phyloP scores from a whole-genome alignment of 306 rosid species.

The Casuarina cunninghamiana region DNA sequence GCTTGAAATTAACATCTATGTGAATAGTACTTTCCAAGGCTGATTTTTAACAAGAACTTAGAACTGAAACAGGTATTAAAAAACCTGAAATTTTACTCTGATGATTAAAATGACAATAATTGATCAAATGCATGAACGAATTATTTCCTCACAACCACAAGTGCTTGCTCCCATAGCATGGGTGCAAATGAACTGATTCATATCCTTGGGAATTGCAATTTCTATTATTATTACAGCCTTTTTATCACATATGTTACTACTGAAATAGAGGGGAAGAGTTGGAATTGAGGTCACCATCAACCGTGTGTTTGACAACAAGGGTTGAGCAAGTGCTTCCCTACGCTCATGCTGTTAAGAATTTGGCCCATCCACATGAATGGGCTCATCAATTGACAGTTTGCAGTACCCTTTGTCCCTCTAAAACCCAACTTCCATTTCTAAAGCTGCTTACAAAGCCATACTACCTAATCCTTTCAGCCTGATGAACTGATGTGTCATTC shows the following conservation, averaged over 20 bases:
- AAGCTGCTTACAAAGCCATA: not conserved
- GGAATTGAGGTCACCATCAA: not conserved
- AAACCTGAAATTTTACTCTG: not conserved
- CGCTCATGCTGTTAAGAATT: not conserved
- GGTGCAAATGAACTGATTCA: not conserved
- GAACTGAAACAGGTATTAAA: not conserved
- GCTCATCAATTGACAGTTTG: not conserved
- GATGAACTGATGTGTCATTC: not conserved
- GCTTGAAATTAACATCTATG: not conserved
- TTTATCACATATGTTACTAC: not conserved
- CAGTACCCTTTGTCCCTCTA: not conserved
- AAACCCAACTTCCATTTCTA: not conserved
- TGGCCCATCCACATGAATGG: not conserved
- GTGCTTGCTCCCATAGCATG: not conserved
- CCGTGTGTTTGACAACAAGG: not conserved
- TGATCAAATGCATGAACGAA: not conserved
- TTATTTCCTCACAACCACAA: not conserved
- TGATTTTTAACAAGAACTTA: not conserved
- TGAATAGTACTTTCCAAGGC: not conserved
- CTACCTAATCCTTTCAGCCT: not conserved
- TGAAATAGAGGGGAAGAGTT: not conserved
- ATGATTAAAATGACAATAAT: constrained; percentile 2
- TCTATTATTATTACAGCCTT: not conserved
- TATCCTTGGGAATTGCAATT: not conserved
- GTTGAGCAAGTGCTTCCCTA: not conserved